These are phyloP conservation scores for Fusarium caatingaense DNA, from an alignment of 2,329 filamentous ascomycete species.

Conservation along the genomic window DNA sequence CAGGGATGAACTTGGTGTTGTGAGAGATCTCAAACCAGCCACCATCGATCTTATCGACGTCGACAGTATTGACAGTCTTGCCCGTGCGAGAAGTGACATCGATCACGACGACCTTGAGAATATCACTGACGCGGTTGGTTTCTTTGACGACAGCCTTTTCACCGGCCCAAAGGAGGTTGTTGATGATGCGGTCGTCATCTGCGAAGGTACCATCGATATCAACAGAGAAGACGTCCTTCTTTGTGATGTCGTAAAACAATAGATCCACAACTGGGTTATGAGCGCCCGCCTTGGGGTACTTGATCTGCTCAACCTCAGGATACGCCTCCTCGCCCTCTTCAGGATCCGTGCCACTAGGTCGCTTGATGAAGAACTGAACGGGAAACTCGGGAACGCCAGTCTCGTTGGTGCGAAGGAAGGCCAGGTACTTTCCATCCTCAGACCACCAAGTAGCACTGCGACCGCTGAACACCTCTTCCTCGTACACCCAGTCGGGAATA, in stretches of 20 bases:
- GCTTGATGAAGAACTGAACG: conserved; percentile 90
- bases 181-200: conserved; percentile 88
- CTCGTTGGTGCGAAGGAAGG: conserved; percentile 94
- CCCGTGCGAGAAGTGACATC: conserved; percentile 80
- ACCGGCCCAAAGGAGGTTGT: conserved; percentile 91
- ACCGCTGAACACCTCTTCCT: conserved; percentile 73
- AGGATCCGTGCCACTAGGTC: conserved; percentile 80
- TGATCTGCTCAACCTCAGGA: conserved; percentile 90
- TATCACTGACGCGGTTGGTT: conserved; percentile 92
- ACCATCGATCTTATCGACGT: conserved; percentile 87
- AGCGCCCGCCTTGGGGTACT: conserved; percentile 95
- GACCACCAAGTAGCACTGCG: conserved; percentile 97
- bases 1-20: conserved; percentile 85
- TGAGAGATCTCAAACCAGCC: conserved; percentile 98
- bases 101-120: conserved; percentile 87
- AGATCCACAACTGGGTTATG: conserved; percentile 92
- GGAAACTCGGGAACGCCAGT: conserved; percentile 91
- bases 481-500: conserved; percentile 97
- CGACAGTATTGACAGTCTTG: conserved; percentile 80
- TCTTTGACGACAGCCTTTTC: conserved; percentile 87
- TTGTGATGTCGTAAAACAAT: conserved; percentile 86
- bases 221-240: conserved; percentile 82
- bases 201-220: conserved; percentile 80
- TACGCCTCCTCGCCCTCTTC: conserved; percentile 82
- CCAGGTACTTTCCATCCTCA: conserved; percentile 85